These are phyloP conservation scores for Alloteropsis angusta DNA, from an alignment of 202 grass and related monocot genomes.

Conservation along the genomic window DNA sequence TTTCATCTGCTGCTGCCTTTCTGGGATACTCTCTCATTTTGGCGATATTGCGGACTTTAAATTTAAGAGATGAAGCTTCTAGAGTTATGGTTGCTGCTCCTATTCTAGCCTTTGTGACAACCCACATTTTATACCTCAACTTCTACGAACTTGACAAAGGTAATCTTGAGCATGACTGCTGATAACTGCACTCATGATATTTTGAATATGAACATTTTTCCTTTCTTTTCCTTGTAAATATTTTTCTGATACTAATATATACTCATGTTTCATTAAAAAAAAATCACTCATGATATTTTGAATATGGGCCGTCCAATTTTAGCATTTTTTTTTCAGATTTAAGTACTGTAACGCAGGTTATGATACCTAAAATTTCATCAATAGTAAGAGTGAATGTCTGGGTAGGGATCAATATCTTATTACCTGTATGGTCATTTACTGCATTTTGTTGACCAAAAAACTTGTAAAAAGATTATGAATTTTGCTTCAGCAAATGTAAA, in stretches of 20 bases:
- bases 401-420: background rate
- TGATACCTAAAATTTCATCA: too few species aligned
- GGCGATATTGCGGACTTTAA: conserved; percentile 57
- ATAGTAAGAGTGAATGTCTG: too few species aligned
- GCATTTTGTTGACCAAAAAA: background rate
- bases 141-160: conserved; percentile 82
- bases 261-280: too few species aligned
- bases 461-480: background rate
- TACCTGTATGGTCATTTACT: background rate
- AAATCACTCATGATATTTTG: too few species aligned
- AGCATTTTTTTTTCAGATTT: background rate
- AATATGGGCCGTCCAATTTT: too few species aligned
- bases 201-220: background rate
- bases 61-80: conserved; percentile 68
- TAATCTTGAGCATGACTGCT: conserved; percentile 16
- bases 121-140: conserved; percentile 93
- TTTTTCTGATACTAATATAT: too few species aligned
- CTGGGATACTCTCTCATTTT: conserved; percentile 73
- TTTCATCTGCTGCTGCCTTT: conserved; percentile 66
- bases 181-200: background rate
- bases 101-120: conserved; percentile 78
- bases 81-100: conserved; percentile 88
- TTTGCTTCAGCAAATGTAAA: background rate
- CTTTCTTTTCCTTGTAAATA: too few species aligned
- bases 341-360: background rate